These are phyloP conservation scores for Botrytis tulipae DNA, from an alignment of 2,329 filamentous ascomycete species.

Conservation along the genomic window DNA sequence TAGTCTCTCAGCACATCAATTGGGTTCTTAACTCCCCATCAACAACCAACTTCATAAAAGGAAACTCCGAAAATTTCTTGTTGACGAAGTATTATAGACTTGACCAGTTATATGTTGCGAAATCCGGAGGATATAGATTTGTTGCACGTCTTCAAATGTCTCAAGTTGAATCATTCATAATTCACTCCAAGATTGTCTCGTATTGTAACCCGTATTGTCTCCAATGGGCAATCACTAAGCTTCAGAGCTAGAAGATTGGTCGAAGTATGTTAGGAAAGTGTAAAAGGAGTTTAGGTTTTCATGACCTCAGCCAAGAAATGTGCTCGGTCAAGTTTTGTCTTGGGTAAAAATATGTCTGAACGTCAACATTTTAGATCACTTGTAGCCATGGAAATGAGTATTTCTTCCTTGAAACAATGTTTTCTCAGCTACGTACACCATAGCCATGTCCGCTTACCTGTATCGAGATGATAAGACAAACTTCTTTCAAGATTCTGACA, in stretches of 20 bases:
- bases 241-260: background rate
- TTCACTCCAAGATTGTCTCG: background rate
- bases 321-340: background rate
- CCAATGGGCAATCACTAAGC: background rate
- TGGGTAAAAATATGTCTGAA: background rate
- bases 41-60: background rate
- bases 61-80: background rate
- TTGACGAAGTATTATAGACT: background rate
- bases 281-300: background rate
- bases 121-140: background rate
- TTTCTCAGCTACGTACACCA: background rate
- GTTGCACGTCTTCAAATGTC: background rate
- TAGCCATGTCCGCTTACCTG: background rate
- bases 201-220: background rate
- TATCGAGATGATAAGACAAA: background rate
- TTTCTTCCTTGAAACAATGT: background rate
- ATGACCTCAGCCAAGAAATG: background rate
- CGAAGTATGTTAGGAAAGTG: background rate
- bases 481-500: background rate
- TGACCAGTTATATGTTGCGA: background rate
- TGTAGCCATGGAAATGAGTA: background rate
- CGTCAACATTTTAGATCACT: background rate
- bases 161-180: background rate
- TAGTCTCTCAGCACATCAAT: background rate
- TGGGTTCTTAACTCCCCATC: background rate